Evolutionary conservation across 2,329 filamentous ascomycete species (phyloP), one percentile per base, ranked within the genome.

Genomic region (Sclerotinia borealis): DNA sequence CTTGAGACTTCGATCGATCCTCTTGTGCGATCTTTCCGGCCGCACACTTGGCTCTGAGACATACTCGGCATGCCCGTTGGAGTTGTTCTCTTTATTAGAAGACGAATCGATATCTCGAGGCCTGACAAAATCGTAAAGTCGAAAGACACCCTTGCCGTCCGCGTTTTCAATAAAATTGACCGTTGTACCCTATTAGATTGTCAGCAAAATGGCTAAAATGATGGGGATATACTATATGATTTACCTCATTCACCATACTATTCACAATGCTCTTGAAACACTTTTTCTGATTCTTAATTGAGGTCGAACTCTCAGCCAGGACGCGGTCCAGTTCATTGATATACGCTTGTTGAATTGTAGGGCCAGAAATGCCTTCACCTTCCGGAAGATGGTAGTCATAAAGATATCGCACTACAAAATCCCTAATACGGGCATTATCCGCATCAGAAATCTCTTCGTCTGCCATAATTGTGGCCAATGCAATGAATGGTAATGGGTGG

Each of bases 311-410:
- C 25, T 50, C 45, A 10, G 27, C 27, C 34, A 41, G 15, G 27
- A 39, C 52, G 37, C 41, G 29, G 25, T 62, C 59, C 6, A 62
- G 25, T 45, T 56, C 50, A n/a, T 62, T 41, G 4, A 56, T n/a
- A 6, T 62, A 62, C 25, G 34, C 27, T 13, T 56, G 31, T 2
- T 48, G 59, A 17, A 62, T 43, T 31, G 10, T n/a, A 17, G 31
- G 37, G 36, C 50, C 50, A 2, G 39, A 27, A 48, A 62, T 31
- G 6, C 50, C 59, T 41, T 37, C 25, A 8, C 58, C 58, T 2
- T 41, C 41, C 10, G 54, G 11, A 45, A 56, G 54, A 45, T 45
- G 19, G 9, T 45, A 56, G 9, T 56, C 27, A 31, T 56, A 56
- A 3, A 56, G 54, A 25, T 22, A 43, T 2, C 25, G 39, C n/a